Percentiles rank a stretch among this genome's conserved stretches.
Evolutionary conservation across 2,329 filamentous ascomycete species (phyloP).

Genomic region (Didymella keratinophila): DNA sequence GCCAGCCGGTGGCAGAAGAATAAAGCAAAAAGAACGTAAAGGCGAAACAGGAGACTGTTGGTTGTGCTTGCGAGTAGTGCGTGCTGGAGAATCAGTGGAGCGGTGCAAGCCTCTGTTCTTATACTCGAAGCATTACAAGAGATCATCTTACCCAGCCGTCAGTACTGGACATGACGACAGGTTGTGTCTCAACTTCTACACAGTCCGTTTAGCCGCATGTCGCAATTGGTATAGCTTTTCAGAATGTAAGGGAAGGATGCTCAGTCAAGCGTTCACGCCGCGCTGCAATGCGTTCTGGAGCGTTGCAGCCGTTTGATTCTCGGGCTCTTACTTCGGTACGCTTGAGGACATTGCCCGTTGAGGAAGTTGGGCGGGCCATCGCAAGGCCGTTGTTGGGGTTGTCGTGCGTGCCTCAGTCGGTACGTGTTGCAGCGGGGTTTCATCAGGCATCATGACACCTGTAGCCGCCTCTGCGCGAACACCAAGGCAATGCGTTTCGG

Average conservation of each 20-base stretch:
- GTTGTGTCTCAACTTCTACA: constrained; percentile 10
- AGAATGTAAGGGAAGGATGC: constrained; percentile 12
- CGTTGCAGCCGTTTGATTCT: constrained; percentile 47
- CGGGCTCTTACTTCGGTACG: constrained; percentile 43
- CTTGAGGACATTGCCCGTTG: constrained; percentile 33
- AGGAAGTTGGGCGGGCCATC: constrained; percentile 27
- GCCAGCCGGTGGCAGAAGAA: constrained; percentile 44
- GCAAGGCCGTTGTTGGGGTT: constrained; percentile 30
- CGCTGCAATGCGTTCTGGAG: constrained; percentile 42
- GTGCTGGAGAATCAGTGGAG: constrained; percentile 34
- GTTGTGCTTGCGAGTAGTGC: constrained; percentile 37
- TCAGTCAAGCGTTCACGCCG: constrained; percentile 34
- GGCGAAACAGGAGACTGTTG: constrained; percentile 36
- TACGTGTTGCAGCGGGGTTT: constrained; percentile 45
- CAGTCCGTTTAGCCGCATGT: constrained; percentile 4
- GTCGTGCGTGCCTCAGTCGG: constrained; percentile 41
- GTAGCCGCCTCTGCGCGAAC: constrained; percentile 36
- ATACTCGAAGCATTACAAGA: constrained; percentile 33
- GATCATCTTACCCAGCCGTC: constrained; percentile 23
- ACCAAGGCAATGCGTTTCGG: constrained; percentile 41
- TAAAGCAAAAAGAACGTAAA: constrained; percentile 34
- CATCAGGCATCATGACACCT: constrained; percentile 40
- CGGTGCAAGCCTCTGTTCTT: constrained; percentile 28
- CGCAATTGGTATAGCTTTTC: neutral
- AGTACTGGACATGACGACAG: constrained; percentile 26